Evolutionary conservation across 768 basidiomycete species (phyloP).

Genomic region (Serendipita sp.): DNA sequence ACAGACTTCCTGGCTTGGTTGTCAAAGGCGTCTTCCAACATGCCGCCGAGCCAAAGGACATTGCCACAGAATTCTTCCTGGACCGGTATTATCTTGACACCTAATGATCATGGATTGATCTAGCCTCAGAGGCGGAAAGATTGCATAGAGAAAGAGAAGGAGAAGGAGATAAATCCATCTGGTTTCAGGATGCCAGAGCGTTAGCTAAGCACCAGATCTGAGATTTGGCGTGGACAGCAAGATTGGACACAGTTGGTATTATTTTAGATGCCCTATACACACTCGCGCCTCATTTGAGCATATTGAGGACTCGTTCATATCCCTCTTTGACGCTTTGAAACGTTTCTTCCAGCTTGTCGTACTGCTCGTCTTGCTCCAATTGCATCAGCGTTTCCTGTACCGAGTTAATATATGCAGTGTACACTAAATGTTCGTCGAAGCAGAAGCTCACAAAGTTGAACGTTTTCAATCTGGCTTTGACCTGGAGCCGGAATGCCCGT

Average conservation of each 20-base stretch:
- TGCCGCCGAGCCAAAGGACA: not conserved
- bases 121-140: too few relatives aligned
- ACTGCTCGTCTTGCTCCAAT: conserved; percentile 70
- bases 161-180: too few relatives aligned
- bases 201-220: too few relatives aligned
- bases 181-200: too few relatives aligned
- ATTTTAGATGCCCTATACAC: not conserved
- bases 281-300: conserved; percentile 19
- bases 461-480: conserved; percentile 80
- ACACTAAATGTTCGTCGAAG: not conserved
- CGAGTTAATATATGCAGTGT: not conserved
- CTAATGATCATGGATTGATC: too few relatives aligned
- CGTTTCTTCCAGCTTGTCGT: conserved; percentile 84
- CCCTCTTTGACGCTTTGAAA: conserved; percentile 75
- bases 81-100: not conserved
- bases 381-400: conserved; percentile 72
- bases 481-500: conserved; percentile 63
- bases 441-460: conserved; percentile 79
- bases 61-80: not conserved
- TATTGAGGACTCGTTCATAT: conserved; percentile 62
- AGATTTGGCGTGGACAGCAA: too few relatives aligned
- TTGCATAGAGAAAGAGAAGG: too few relatives aligned
- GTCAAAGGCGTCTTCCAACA: not conserved
- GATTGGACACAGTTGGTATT: too few relatives aligned
- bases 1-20: not conserved